Percentiles rank a stretch among this genome's conserved stretches.
Evolutionary conservation across 129 eudicot species (phyloP).

Genomic region (Ambrosia trifida): DNA sequence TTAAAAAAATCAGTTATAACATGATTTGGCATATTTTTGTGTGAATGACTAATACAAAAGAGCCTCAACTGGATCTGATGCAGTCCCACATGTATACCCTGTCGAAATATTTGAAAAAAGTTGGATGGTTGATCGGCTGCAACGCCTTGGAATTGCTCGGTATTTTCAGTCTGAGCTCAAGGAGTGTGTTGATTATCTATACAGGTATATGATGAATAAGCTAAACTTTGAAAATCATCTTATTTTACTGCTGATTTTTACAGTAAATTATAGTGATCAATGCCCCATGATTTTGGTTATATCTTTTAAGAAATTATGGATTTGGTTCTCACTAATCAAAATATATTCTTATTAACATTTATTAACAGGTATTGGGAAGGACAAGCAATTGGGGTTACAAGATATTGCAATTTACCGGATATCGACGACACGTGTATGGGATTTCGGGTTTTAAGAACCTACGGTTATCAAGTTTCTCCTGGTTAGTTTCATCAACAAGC

Average conservation of each 20-base stretch:
- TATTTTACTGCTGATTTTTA: no score
- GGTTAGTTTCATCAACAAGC: slow-evolving; percentile 6
- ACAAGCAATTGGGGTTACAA: slow-evolving; percentile 9
- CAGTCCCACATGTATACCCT: slow-evolving; percentile 21
- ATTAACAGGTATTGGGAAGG: slow-evolving; percentile 21
- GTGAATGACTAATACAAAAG: no score
- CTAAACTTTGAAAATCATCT: no score
- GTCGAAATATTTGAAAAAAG: slow-evolving; percentile 5
- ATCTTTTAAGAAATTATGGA: neutral
- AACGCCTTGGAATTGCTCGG: slow-evolving; percentile 26
- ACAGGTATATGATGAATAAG: neutral
- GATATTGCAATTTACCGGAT: slow-evolving; percentile 14
- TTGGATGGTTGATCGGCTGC: slow-evolving; percentile 25
- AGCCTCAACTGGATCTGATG: neutral
- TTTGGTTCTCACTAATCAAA: no score
- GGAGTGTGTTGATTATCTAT: slow-evolving; percentile 6
- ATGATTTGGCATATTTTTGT: neutral
- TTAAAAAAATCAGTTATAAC: neutral
- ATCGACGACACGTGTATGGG: slow-evolving; percentile 17
- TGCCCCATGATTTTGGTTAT: no score
- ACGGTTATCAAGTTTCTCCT: slow-evolving; percentile 10
- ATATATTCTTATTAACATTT: no score
- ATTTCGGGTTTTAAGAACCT: slow-evolving; percentile 18
- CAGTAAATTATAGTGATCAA: no score
- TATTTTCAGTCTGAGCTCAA: slow-evolving; percentile 17